Evolutionary conservation across 768 basidiomycete species (phyloP).

Genomic region (Xerocomellus amylosporus): DNA sequence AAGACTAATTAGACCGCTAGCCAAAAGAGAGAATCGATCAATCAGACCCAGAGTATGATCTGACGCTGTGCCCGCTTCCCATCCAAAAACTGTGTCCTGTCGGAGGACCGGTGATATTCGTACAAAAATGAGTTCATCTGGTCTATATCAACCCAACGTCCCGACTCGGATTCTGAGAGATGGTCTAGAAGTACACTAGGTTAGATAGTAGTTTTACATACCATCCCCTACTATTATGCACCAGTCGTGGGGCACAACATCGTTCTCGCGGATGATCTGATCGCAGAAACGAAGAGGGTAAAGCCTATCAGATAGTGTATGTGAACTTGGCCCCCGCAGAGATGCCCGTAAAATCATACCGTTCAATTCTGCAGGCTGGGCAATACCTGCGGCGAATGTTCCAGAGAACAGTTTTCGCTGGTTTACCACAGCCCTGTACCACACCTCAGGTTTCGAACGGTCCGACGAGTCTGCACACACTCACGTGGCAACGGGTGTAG

Average conservation of each 20-base stretch:
- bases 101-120: not conserved
- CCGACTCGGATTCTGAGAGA: not conserved
- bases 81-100: conserved; percentile 6
- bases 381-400: conserved; percentile 20
- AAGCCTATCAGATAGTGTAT: not conserved
- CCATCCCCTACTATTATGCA: not conserved
- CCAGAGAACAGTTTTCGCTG: conserved; percentile 11
- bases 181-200: not conserved
- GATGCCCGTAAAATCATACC: conserved; percentile 2
- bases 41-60: conserved; percentile 3
- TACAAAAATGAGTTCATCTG: conserved; percentile 6
- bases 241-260: conserved; percentile 1
- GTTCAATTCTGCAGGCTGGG: conserved; percentile 5
- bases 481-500: conserved; percentile 24
- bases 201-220: conserved; percentile 1
- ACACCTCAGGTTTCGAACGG: not conserved
- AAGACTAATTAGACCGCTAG: not conserved
- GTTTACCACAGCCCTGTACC: conserved; percentile 11
- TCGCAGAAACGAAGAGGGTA: not conserved
- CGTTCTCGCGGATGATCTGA: not conserved
- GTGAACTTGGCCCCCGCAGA: not conserved
- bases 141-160: conserved; percentile 10
- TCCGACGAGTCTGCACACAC: not conserved
- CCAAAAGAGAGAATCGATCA: not conserved
- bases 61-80: not conserved